Evolutionary conservation across 495 filamentous ascomycete species (phyloP), one percentile per base, ranked within the genome.

Genomic region (Annulohypoxylon nitens): DNA sequence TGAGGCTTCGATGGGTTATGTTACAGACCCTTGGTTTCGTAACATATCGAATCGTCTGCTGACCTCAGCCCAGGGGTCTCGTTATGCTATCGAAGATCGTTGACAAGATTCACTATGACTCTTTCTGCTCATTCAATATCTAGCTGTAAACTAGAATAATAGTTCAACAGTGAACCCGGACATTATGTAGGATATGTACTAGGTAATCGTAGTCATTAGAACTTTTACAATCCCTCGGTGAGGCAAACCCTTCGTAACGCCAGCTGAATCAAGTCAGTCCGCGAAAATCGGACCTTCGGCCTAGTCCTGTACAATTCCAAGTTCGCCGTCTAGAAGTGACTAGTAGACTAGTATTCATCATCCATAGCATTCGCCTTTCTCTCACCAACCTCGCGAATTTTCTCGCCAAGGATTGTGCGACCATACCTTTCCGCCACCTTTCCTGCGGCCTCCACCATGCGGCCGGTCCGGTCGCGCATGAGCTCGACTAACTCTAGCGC

Each of bases 391-490:
- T 96, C 91, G 53, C 88, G 84, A 75, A 98, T 97, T 86, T 97
- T 98, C 75, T 95, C 93, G 58, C 90, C 89, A 73, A 98, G 79
- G 26, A 97, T 86, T 50, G 87, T 87, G 54, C 91, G 84, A 12
- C 90, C 91, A 83, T 93, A 97, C 68, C 94, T 81, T 72, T 89
- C 88, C 4, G 94, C 94, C 43, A 98, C 85, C 85, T 95, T 97
- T 18, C 88, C 88, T 2, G 94, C 94, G 0, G 92, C 91, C 78
- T 96, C 93, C 20, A 95, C 76, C 92, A 97, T 97, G 79, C 90
- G 90, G 23, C 94, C 93, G 64, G 86, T 91, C 43, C 88, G 83
- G 79, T 97, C 93, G 43, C 85, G 85, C 90, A 98, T 89, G 78
- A 97, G 82, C 64, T 84, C 82, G 2, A 95, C 94, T 54, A 87